Conservation (phyloP, 1,284 basidiomycete genomes). For the Pyrrhoderma noxium region DNA sequence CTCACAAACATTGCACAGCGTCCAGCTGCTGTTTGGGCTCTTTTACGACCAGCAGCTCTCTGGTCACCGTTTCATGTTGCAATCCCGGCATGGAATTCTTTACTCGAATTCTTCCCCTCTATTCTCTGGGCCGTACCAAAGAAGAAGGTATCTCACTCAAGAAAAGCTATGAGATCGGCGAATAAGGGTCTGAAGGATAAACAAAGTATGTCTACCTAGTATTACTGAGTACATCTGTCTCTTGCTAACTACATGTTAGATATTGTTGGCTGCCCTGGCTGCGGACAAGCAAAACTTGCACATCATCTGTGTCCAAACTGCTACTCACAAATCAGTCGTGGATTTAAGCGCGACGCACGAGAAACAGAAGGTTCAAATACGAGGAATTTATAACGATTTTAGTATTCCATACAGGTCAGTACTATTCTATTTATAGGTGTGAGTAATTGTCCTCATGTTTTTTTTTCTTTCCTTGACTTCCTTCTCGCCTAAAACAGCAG, state of each 20-base stretch:
- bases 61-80: constrained; percentile 29
- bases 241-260: constrained; percentile 40
- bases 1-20: constrained; percentile 8
- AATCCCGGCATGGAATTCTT: constrained; percentile 47
- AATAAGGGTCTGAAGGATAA: constrained; percentile 96
- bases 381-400: not conserved
- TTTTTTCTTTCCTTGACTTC: no score
- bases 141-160: constrained; percentile 88
- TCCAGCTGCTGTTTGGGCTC: constrained; percentile 7
- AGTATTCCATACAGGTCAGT: not conserved
- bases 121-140: constrained; percentile 92
- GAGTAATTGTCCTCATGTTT: no score
- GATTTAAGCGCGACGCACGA: constrained; percentile 45
- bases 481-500: no score
- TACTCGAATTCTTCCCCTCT: constrained; percentile 80
- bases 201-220: constrained; percentile 55
- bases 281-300: constrained; percentile 80
- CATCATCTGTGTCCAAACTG: constrained; percentile 87
- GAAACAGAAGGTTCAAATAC: constrained; percentile 6
- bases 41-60: constrained; percentile 13
- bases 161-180: constrained; percentile 91
- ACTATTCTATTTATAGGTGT: not conserved
- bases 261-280: constrained; percentile 88
- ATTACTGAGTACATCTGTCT: constrained; percentile 17
- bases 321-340: constrained; percentile 70